Percentiles rank a stretch among this genome's conserved stretches.
These are phyloP conservation scores for Pestalotiopsis sp. DNA, from an alignment of 2,329 filamentous ascomycete genomes.

Conservation along the genomic window DNA sequence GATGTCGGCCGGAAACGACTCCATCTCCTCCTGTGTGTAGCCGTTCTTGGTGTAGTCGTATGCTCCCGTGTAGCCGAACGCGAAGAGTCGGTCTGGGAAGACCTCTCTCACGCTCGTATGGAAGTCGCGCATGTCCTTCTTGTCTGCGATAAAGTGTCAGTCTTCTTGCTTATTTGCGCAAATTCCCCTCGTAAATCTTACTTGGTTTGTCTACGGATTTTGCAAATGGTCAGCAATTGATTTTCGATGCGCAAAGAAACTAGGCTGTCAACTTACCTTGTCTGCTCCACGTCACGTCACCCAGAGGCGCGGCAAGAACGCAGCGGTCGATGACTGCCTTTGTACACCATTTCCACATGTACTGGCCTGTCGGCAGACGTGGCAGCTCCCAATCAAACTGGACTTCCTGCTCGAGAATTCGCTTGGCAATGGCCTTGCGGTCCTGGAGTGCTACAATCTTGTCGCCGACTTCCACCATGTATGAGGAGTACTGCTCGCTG, in stretches of 20 bases:
- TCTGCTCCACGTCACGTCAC: slow-evolving; percentile 38
- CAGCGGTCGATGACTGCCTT: slow-evolving; percentile 34
- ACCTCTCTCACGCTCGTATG: slow-evolving; percentile 35
- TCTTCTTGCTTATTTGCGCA: neutral
- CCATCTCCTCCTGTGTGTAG: slow-evolving; percentile 31
- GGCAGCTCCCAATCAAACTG: slow-evolving; percentile 38
- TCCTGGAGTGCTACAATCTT: neutral
- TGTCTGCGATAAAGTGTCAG: neutral
- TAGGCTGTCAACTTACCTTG: slow-evolving; percentile 28
- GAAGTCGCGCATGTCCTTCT: slow-evolving; percentile 38
- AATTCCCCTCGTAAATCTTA: neutral
- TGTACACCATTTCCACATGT: slow-evolving; percentile 33
- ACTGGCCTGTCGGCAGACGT: slow-evolving; percentile 34
- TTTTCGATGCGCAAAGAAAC: slow-evolving; percentile 17
- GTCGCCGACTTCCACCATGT: slow-evolving; percentile 16
- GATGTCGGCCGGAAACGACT: slow-evolving; percentile 32
- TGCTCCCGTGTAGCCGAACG: slow-evolving; percentile 39
- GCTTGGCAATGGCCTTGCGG: slow-evolving; percentile 20
- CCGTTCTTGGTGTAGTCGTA: slow-evolving; percentile 37
- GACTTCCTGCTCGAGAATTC: slow-evolving; percentile 24
- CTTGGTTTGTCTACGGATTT: slow-evolving; percentile 2
- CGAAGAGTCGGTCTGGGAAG: slow-evolving; percentile 37
- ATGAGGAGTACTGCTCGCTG: slow-evolving; percentile 27
- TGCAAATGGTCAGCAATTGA: neutral
- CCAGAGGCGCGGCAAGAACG: slow-evolving; percentile 35